Evolutionary conservation across 192 early-diverging fungal species (phyloP), one percentile per base, ranked within the genome.

Genomic region (Mortierella hygrophila): DNA sequence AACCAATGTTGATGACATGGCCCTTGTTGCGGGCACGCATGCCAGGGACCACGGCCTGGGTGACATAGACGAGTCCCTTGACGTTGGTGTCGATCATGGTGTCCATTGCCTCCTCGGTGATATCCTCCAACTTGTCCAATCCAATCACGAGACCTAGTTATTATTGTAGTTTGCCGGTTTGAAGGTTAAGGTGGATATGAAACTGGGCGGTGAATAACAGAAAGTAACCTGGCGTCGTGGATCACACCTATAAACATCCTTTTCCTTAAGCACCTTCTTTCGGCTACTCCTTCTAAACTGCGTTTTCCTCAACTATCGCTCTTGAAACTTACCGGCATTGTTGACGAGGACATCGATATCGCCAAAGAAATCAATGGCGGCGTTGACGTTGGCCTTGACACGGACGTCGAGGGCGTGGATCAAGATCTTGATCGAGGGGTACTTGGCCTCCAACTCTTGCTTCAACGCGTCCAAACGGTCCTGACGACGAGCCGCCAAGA

Each of bases 1-100:
- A 95, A 4, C 93, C 92, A 76, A 99, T 92, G 90, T 97, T 98
- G 77, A 99, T 95, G 75, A 99, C 90, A 75, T 96, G 94, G 2
- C 97, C 97, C 10, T 73, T 47, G 52, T 90, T 87, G 10, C 94
- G 85, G 47, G 80, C 63, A 80, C 93, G 95, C 97, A 99, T 98
- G 3, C 91, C 85, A 4, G 93, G 94, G 32, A 99, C 72, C 10
- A 97, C 92, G 9, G 96, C 97, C 73, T 96, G 94, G 11, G 95
- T 95, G 16, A 94, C 91, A 75, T 92, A 93, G 42, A 99, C 71
- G 1, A 97, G 88, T 0, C 97, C 97, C 89, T 97, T 97, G 80
- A 99, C 92, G 83, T 99, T 99, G 63, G 97, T 97, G 76, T 96
- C 95, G 49, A 98, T 78, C 90, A 97, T 94, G 42, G 92, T 88